Conservation (phyloP, 305 asterid genomes). For the Fraxinus nigra region DNA sequence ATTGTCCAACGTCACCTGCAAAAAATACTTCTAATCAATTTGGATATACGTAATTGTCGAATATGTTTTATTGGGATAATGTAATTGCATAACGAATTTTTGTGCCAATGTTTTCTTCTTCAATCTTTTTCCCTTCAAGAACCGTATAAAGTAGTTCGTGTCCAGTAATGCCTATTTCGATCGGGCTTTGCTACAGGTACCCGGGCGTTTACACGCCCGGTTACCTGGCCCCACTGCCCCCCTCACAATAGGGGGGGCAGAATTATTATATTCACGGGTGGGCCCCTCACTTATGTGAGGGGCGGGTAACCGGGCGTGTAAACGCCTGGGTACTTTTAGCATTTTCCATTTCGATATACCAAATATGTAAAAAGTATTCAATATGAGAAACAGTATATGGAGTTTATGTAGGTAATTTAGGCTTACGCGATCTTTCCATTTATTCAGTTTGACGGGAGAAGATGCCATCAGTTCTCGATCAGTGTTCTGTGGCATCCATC, state of each 20-base stretch:
- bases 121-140: neutral
- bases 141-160: neutral
- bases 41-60: neutral
- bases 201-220: too few relatives aligned
- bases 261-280: too few relatives aligned
- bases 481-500: neutral
- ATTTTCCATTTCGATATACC: neutral
- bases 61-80: neutral
- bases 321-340: too few relatives aligned
- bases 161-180: too few relatives aligned
- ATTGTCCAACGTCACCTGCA: slow-evolving; percentile 59
- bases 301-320: too few relatives aligned
- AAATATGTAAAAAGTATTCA: neutral
- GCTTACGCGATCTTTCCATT: slow-evolving; percentile 25
- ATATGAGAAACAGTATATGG: neutral
- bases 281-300: too few relatives aligned
- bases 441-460: slow-evolving; percentile 25
- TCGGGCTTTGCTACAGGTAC: too few relatives aligned
- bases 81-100: neutral
- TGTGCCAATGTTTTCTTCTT: neutral
- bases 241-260: too few relatives aligned
- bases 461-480: neutral
- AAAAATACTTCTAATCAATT: neutral
- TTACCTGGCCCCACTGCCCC: too few relatives aligned
- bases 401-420: neutral